Evolutionary conservation across 106 monocot genomes (phyloP).

Genomic region (Ottelia alismoides): DNA sequence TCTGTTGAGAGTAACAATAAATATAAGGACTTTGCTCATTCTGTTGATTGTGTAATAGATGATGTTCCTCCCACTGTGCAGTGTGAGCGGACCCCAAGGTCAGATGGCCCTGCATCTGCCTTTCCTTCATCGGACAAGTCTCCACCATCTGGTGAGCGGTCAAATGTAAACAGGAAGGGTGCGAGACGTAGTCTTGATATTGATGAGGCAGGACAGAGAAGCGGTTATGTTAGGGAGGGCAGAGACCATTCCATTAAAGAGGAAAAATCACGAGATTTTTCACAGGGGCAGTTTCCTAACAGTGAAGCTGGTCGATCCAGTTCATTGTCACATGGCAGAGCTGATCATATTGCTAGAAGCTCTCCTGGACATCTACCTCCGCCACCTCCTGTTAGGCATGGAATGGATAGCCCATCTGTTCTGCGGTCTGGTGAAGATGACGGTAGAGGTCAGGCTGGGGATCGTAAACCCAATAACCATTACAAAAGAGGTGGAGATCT

Average conservation of each 20-base stretch:
- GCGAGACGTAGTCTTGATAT: conserved; percentile 3
- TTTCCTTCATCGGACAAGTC: background rate
- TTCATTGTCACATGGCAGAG: conserved; percentile 23
- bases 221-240: conserved; percentile 9
- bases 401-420: conserved; percentile 23
- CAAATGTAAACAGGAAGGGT: conserved; percentile 8
- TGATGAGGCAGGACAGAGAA: conserved; percentile 6
- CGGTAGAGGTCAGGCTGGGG: conserved; percentile 23
- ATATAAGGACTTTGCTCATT: background rate
- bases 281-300: conserved; percentile 15
- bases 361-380: conserved; percentile 19
- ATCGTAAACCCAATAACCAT: conserved; percentile 35
- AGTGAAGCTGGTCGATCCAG: conserved; percentile 18
- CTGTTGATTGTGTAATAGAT: background rate
- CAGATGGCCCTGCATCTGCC: background rate
- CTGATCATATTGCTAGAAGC: conserved; percentile 16
- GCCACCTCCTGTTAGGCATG: conserved; percentile 18
- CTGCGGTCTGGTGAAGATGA: conserved; percentile 43
- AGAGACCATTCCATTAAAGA: conserved; percentile 9
- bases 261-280: conserved; percentile 8
- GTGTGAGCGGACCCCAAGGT: conserved; percentile 6
- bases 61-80: background rate
- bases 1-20: background rate
- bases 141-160: conserved; percentile 4
- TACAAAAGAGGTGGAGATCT: conserved; percentile 24